A percentile compares a stretch with the other conserved stretches of the same genome.
These are phyloP conservation scores for Naumovozyma dairenensis DNA, from an alignment of 805 yeast genomes.

Conservation along the genomic window DNA sequence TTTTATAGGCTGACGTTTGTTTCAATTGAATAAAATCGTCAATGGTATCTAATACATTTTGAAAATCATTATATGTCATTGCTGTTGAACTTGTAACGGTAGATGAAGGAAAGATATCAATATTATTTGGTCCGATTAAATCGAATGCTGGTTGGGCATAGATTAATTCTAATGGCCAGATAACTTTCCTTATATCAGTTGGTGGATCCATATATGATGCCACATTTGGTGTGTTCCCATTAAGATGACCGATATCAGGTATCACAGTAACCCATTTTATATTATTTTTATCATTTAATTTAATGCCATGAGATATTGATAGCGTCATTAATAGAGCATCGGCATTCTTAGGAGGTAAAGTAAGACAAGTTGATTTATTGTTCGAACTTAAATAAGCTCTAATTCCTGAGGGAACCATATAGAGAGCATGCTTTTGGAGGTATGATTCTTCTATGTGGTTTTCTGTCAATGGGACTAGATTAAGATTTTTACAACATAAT, in stretches of 20 bases:
- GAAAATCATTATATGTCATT: constrained; percentile 10
- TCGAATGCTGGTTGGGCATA: constrained; percentile 38
- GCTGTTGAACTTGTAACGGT: constrained; percentile 1
- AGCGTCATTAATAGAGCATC: constrained; percentile 31
- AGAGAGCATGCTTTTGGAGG: constrained; percentile 32
- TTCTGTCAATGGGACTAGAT: constrained; percentile 29
- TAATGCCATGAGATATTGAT: constrained; percentile 30
- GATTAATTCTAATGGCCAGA: constrained; percentile 69
- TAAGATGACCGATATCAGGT: constrained; percentile 59
- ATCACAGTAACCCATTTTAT: constrained; percentile 55
- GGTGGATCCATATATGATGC: constrained; percentile 45
- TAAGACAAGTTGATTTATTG: constrained; percentile 27
- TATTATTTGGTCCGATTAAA: neutral
- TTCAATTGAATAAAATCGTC: constrained; percentile 33
- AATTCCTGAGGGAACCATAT: constrained; percentile 48
- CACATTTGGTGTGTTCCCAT: constrained; percentile 56
- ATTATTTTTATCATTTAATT: constrained; percentile 18
- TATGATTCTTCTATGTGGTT: constrained; percentile 12
- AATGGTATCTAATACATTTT: constrained; percentile 30
- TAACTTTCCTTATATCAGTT: constrained; percentile 43
- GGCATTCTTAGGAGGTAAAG: constrained; percentile 35
- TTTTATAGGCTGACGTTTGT: constrained; percentile 31
- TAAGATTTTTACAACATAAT: constrained; percentile 25
- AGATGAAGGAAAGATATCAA: neutral
- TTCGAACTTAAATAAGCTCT: constrained; percentile 32